Evolutionary conservation across 1,139 yeast species (phyloP), one percentile per base, ranked within the genome.

Genomic region (Kurtzmaniella quercitrusa): DNA sequence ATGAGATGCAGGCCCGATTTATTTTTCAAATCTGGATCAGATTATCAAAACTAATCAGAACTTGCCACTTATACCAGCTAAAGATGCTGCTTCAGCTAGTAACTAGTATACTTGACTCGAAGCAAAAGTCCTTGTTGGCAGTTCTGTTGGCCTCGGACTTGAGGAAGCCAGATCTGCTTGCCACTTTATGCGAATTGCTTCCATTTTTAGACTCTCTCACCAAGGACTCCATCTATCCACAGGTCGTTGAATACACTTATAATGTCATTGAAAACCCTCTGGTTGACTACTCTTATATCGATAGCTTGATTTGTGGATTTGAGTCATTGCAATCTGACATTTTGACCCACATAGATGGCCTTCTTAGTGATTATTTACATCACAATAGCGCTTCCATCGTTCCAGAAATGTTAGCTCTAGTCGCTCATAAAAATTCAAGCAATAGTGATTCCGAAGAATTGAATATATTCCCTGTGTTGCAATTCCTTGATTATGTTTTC

Each of bases 401-500:
- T 12, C 37, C 37, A 19, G 37, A 34, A 4, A 19, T 34, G 7
- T n/a, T 11, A n/a, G 5, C 19, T 7, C 20, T 34, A 5, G 7
- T 30, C 34, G 8, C 16, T 3, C 14, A 19, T 15, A 15, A 9
- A 5, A 19, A 16, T 11, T 8, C 15, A 3, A n/a, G 4, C 4
- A 19, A 19, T 11, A 8, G 14, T 34, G 36, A 28, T 15, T n/a
- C 17, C n/a, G 22, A 5, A 19, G 37, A 34, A 12, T 12, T 34
- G 7, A 16, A 34, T 11, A 19, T 50, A 17, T 7, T 42, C 17
- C 16, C 43, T 2, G 41, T 53, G 5, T 45, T 54, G 32, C 45
- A 41, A 14, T 40, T 42, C 26, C 23, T 41, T 12, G 43, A 42
- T 80, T 51, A 85, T 78, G 2, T 75, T 77, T 53, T 77, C 81